Percentiles rank a stretch among this genome's conserved stretches.
Evolutionary conservation across 192 early-diverging fungal genomes (phyloP).

Genomic region (Thoreauomyces humboldtii): DNA sequence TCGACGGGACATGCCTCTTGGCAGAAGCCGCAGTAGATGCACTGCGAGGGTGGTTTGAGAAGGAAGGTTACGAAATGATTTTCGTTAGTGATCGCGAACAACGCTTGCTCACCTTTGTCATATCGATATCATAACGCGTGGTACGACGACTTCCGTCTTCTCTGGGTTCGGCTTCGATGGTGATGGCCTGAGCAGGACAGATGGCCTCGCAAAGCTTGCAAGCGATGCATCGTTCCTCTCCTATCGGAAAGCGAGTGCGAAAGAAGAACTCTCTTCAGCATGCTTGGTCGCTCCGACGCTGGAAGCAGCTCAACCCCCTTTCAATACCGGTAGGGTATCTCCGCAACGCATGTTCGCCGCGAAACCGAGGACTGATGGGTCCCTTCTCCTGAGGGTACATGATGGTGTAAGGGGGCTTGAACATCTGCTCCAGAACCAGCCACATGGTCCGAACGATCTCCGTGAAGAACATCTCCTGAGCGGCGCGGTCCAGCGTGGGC

Average conservation of each 20-base stretch:
- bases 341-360: conserved; percentile 94
- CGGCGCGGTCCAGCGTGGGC: conserved; percentile 54
- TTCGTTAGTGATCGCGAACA: no score
- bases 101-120: conserved; percentile 91
- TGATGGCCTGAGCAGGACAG: conserved; percentile 97
- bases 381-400: conserved; percentile 97
- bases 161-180: conserved; percentile 94
- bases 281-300: no score
- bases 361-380: conserved; percentile 85
- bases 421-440: conserved; percentile 87
- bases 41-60: no score
- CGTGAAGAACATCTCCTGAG: conserved; percentile 83
- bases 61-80: not conserved
- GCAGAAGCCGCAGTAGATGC: conserved; percentile 94
- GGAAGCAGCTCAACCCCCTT: no score
- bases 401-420: conserved; percentile 94
- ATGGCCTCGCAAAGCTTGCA: conserved; percentile 98
- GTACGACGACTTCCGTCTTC: conserved; percentile 92
- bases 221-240: conserved; percentile 97
- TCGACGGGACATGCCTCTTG: conserved; percentile 96
- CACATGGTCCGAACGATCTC: conserved; percentile 90
- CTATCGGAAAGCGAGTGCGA: no score
- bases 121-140: conserved; percentile 98
- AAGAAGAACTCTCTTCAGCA: no score
- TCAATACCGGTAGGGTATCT: conserved; percentile 84